phyloP scores from a whole-genome alignment of 2,329 filamentous ascomycete species.

The Beauveria scarabaeidicola region DNA sequence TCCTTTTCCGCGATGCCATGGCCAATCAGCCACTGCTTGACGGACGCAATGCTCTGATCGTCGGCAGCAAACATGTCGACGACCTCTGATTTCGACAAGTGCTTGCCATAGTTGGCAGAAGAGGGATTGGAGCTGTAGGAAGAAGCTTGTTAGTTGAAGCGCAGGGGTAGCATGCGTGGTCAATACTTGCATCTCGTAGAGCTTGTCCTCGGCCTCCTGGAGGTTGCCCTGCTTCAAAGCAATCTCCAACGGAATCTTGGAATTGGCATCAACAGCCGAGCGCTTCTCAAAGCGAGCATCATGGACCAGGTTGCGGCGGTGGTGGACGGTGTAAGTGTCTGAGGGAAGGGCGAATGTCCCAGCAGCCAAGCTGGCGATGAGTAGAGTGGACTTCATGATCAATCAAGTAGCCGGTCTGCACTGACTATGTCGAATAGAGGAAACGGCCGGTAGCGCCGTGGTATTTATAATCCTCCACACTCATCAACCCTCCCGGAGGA shows the following conservation, averaged over 20 bases:
- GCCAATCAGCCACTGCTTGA: constrained; percentile 44
- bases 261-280: constrained; percentile 12
- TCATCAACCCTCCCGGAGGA: background rate
- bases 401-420: background rate
- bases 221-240: constrained; percentile 38
- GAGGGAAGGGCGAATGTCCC: constrained; percentile 14
- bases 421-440: background rate
- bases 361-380: constrained; percentile 16
- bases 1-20: constrained; percentile 41
- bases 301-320: constrained; percentile 18
- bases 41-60: constrained; percentile 37
- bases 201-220: constrained; percentile 34
- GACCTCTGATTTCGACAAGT: constrained; percentile 36
- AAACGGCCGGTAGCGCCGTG: background rate
- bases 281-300: constrained; percentile 20
- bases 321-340: constrained; percentile 23
- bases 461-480: constrained; percentile 9
- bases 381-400: constrained; percentile 17
- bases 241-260: constrained; percentile 30
- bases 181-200: constrained; percentile 28
- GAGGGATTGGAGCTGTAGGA: constrained; percentile 28
- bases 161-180: no score
- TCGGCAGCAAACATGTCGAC: constrained; percentile 34
- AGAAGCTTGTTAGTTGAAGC: background rate
- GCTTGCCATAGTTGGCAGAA: constrained; percentile 37